Percentiles rank a stretch among this genome's conserved stretches.
Conservation (phyloP, 106 monocot species). For the Dendrobium officinale region DNA sequence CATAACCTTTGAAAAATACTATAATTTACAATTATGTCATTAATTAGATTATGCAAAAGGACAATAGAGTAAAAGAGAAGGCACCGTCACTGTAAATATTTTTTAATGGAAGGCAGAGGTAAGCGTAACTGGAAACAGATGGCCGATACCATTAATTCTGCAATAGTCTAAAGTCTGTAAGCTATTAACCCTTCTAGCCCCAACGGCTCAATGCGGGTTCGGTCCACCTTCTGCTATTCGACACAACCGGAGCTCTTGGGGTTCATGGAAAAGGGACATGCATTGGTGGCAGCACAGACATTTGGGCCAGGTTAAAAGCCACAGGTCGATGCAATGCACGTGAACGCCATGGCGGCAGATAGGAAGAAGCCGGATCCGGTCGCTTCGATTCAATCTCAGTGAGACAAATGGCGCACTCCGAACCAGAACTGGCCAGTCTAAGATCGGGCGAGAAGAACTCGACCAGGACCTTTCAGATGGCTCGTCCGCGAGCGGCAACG, state of each 20-base stretch:
- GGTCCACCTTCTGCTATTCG: background rate
- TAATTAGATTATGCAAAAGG: too few relatives aligned
- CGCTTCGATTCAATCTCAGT: constrained; percentile 29
- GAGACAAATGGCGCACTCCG: constrained; percentile 40
- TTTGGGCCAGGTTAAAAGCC: constrained; percentile 21
- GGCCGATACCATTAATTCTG: too few relatives aligned
- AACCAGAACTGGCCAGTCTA: background rate
- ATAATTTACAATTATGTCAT: too few relatives aligned
- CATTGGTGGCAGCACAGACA: constrained; percentile 37
- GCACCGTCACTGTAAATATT: too few relatives aligned
- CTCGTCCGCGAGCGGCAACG: too few relatives aligned
- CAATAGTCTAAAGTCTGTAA: background rate
- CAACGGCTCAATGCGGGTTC: background rate
- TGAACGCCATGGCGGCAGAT: constrained; percentile 40
- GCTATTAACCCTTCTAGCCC: constrained; percentile 13
- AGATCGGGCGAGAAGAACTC: too few relatives aligned
- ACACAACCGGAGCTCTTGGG: constrained; percentile 10
- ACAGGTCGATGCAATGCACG: constrained; percentile 19
- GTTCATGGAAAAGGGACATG: constrained; percentile 10
- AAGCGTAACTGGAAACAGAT: too few relatives aligned
- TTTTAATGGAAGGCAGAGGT: too few relatives aligned
- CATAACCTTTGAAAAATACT: too few relatives aligned
- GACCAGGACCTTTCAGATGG: too few relatives aligned
- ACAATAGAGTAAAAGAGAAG: too few relatives aligned
- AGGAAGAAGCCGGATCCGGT: constrained; percentile 29